Evolutionary conservation across 2,329 filamentous ascomycete genomes (phyloP).

Genomic region (Nigrospora sphaerica): DNA sequence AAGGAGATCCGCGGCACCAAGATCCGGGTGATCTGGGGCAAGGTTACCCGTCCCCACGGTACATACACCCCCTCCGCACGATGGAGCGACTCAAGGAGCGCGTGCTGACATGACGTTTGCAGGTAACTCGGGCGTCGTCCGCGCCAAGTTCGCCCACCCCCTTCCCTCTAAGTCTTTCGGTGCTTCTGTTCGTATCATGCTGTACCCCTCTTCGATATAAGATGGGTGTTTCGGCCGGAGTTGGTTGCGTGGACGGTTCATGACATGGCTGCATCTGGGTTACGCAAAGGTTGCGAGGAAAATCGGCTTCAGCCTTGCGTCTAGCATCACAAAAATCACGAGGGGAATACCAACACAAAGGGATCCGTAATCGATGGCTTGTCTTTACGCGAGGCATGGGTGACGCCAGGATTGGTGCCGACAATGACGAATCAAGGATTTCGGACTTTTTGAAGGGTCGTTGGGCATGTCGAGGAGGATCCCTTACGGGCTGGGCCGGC

Average conservation of each 20-base stretch:
- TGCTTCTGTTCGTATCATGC: conserved; percentile 92
- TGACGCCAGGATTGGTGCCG: background rate
- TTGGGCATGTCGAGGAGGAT: too few relatives aligned
- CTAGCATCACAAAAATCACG: conserved; percentile 27
- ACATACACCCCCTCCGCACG: conserved; percentile 27
- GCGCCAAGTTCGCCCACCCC: conserved; percentile 94
- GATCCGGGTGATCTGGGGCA: conserved; percentile 99
- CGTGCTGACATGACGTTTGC: conserved; percentile 8
- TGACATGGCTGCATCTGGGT: conserved; percentile 38
- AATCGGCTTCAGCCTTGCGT: conserved; percentile 24
- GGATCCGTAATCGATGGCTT: background rate
- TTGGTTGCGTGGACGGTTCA: conserved; percentile 56
- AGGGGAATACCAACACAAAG: conserved; percentile 21
- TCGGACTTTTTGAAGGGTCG: too few relatives aligned
- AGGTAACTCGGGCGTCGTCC: conserved; percentile 98
- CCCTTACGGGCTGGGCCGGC: too few relatives aligned
- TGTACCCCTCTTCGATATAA: conserved; percentile 98
- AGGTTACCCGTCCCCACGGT: conserved; percentile 94
- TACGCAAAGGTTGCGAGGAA: conserved; percentile 43
- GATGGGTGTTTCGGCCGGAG: conserved; percentile 46
- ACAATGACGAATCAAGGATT: background rate
- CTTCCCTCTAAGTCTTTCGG: conserved; percentile 96
- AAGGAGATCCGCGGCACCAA: conserved; percentile 95
- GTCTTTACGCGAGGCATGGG: background rate
- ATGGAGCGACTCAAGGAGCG: background rate